phyloP scores from a whole-genome alignment of 495 filamentous ascomycete genomes.

The Opeltia flavorubescens region DNA sequence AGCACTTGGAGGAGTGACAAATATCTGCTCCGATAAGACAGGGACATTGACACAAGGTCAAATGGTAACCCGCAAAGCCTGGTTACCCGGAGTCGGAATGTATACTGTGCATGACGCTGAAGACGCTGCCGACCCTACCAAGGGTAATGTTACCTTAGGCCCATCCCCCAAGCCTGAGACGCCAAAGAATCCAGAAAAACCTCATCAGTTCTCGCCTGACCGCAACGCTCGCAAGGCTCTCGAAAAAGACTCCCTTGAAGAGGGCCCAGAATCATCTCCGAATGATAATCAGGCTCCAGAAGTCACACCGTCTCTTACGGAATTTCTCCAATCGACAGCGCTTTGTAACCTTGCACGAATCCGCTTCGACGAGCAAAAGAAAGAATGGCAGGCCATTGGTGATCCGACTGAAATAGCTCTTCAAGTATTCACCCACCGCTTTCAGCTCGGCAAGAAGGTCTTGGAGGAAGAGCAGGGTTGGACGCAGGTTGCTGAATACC shows the following conservation, averaged over 20 bases:
- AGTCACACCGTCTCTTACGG: conserved; percentile 32
- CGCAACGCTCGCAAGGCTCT: neutral
- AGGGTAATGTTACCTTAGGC: conserved; percentile 36
- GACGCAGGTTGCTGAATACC: conserved; percentile 57
- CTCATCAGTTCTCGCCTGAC: conserved; percentile 8
- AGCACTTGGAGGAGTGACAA: conserved; percentile 71
- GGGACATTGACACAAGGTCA: conserved; percentile 69
- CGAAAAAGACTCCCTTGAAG: too few species aligned
- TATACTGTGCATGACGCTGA: conserved; percentile 38
- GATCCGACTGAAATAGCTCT: conserved; percentile 78
- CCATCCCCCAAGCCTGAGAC: conserved; percentile 2
- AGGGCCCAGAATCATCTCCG: too few species aligned
- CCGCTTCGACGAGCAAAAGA: conserved; percentile 36
- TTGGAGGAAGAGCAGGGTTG: conserved; percentile 38
- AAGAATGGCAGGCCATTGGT: conserved; percentile 56
- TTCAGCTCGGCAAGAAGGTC: conserved; percentile 45
- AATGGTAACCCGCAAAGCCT: conserved; percentile 67
- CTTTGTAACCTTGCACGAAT: conserved; percentile 69
- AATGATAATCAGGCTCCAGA: conserved; percentile 13
- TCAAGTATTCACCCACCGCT: conserved; percentile 63
- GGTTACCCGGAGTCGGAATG: conserved; percentile 45
- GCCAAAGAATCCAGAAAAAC: conserved; percentile 18
- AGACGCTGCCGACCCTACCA: conserved; percentile 43
- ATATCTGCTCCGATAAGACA: conserved; percentile 83
- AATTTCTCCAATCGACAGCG: conserved; percentile 54